Base-by-base conservation (phyloP, 805 yeast species). In the Sugiyamaella lignohabitans region DNA sequence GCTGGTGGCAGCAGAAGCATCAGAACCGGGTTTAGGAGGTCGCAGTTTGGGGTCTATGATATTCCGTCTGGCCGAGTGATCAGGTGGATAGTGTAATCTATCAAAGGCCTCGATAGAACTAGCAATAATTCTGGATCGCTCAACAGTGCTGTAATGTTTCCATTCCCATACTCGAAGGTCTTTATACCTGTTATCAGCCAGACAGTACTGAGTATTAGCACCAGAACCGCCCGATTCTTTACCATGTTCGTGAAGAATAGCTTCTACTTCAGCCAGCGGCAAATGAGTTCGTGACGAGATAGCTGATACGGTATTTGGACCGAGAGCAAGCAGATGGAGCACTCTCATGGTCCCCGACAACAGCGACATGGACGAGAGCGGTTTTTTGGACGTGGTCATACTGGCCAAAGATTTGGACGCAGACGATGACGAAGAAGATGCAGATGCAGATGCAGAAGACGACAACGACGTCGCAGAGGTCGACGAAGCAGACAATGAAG, bases 321-420 rank as follows among this genome's bases (percentile, higher is more conserved):
- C 80, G 37, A 76, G 58, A 1, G 81, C 76, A 32, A 76, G 54
- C 21, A 71, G 58, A 51, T 73, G 73, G 19, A 74, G 54, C 34
- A 76, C 62, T 43, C 73, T 69, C 53, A 53, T 59, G n/a, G 58
- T 47, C 21, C 59, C 54, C 16, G 57, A 52, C 17, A 55, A 42
- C 29, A 55, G 44, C 22, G 58, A 48, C 38, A 54, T 53, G 10
- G 57, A 46, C 2, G 61, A 21, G 40, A 53, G 48, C 37, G 49
- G 58, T 41, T 53, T 52, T 23, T 36, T 46, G n/a, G 54, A 37
- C 8, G 54, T 43, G 29, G 42, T 46, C 46, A 41, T 42, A 22
- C 17, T 40, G 17, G 46, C 47, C 36, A 42, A 20, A 5, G 47
- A 27, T 22, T 39, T n/a, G 2, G 40, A 3, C 3, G 40, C 30